Base-by-base conservation (phyloP, 805 yeast genomes). In the Schwanniomyces sp. region DNA sequence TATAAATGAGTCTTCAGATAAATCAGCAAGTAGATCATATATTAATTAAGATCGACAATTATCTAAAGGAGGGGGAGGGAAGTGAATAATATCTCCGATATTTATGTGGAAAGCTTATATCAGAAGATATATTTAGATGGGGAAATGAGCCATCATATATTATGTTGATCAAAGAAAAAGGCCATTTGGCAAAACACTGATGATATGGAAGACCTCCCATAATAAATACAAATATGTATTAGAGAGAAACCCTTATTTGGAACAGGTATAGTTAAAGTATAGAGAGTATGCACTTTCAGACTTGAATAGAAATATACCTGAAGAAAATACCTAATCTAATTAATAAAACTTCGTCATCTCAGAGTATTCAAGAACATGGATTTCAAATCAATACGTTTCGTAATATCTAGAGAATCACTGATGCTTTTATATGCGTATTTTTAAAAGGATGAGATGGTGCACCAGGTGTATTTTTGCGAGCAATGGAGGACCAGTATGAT, bases 391-490 rank as follows among this genome's bases (percentile, higher is more conserved):
- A 62, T 41, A 66, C 67, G 3, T 55, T 58, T 2, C 50, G 47
- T 28, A 63, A 62, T 47, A 28, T 45, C 3, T 51, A 51, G 51
- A 29, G 68, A 27, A 46, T 60, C 30, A 30, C 50, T 9, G 51
- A 57, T 8, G 45, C 51, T 17, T 47, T 58, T 5, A 14, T 51
- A 2, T 62, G 66, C 66, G 21, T 46, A 5, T 52, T 59, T 30
- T 34, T 54, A 10, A 45, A 52, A 12, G 69, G 67, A 1, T 55
- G 56, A 16, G 69, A 64, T 44, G 67, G 62, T 17, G 59, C 63
- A 2, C 66, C 66, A 0, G 67, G 69, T 40, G 66, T 62, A 3
- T 51, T 64, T 25, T 53, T 64, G 40, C 67, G 66, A 2, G 50
- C 51, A 37, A 61, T 64, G 10, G 66, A 63, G 38, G 49, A 39